A percentile compares a stretch with the other conserved stretches of the same genome.
These are phyloP conservation scores for Buddleja alternifolia DNA, from an alignment of 257 asterid genomes.

Conservation along the genomic window DNA sequence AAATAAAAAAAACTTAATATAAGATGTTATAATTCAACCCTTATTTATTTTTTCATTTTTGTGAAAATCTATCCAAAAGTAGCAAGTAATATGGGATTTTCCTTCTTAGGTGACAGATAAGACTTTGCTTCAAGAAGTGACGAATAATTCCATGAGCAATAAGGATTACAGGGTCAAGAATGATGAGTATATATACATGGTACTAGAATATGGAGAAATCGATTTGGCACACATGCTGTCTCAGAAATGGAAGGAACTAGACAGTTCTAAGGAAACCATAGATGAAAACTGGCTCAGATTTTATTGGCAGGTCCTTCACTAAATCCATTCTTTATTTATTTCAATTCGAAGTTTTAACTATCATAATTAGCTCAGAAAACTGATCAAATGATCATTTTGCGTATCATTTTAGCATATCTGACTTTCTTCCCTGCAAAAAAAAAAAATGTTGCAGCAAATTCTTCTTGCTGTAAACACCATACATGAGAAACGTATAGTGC, in stretches of 20 bases:
- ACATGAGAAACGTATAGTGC: constrained; percentile 96
- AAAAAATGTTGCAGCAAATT: constrained; percentile 85
- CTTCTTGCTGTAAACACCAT: constrained; percentile 93
- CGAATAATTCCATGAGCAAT: constrained; percentile 74
- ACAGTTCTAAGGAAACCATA: constrained; percentile 54
- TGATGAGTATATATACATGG: constrained; percentile 90
- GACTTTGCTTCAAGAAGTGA: constrained; percentile 76
- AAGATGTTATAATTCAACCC: no score
- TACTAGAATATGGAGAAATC: constrained; percentile 97
- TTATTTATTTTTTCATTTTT: no score
- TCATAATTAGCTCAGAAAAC: constrained; percentile 18
- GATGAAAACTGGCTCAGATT: constrained; percentile 99
- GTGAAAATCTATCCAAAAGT: background rate
- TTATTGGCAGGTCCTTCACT: constrained; percentile 85
- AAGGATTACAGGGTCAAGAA: constrained; percentile 84
- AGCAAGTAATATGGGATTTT: constrained; percentile 36
- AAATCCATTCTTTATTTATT: constrained; percentile 19
- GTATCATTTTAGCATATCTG: constrained; percentile 19
- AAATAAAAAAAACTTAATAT: no score
- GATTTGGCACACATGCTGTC: constrained; percentile 99
- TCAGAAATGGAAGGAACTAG: constrained; percentile 89
- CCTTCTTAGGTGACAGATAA: constrained; percentile 87
- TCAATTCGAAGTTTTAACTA: constrained; percentile 27
- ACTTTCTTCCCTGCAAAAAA: constrained; percentile 23
- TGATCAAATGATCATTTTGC: constrained; percentile 22